phyloP scores from a whole-genome alignment of 768 basidiomycete species.

The Zangia roseola region DNA sequence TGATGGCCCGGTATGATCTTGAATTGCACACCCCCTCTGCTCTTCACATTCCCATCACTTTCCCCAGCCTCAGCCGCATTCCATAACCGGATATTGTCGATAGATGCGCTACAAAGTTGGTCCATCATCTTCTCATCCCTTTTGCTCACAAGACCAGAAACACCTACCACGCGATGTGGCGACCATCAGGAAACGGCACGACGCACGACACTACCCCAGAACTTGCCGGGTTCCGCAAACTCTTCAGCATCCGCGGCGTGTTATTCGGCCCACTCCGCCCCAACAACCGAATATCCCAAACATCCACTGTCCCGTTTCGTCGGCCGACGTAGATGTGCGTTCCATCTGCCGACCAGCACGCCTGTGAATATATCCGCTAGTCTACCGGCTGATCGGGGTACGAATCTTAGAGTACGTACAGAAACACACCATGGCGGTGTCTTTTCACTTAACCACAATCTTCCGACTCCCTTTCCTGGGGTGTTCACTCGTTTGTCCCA shows the following conservation, averaged over 20 bases:
- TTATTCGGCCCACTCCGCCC: conserved; percentile 59
- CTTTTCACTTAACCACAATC: conserved; percentile 87
- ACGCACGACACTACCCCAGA: conserved; percentile 93
- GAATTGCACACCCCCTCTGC: conserved; percentile 76
- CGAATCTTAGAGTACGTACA: conserved; percentile 45
- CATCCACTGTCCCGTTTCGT: conserved; percentile 85
- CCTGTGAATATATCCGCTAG: conserved; percentile 45
- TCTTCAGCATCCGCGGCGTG: conserved; percentile 79
- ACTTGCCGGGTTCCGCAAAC: conserved; percentile 79
- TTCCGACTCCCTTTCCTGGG: conserved; percentile 69
- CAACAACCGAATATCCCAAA: conserved; percentile 90
- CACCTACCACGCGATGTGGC: conserved; percentile 84
- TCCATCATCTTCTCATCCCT: conserved; percentile 21
- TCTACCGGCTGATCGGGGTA: conserved; percentile 3
- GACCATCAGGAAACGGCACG: conserved; percentile 87
- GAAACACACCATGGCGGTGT: conserved; percentile 96
- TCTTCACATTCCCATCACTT: conserved; percentile 57
- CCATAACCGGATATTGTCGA: conserved; percentile 93
- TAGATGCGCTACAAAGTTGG: conserved; percentile 63
- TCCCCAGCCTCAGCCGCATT: conserved; percentile 80
- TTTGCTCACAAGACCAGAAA: conserved; percentile 11
- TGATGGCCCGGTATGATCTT: conserved; percentile 96
- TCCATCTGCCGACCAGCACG: conserved; percentile 92
- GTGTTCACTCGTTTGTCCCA: conserved; percentile 82
- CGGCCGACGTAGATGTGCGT: conserved; percentile 87